These are phyloP conservation scores for Camellia granthamiana DNA, from an alignment of 148 eudicot genomes.

Conservation along the genomic window DNA sequence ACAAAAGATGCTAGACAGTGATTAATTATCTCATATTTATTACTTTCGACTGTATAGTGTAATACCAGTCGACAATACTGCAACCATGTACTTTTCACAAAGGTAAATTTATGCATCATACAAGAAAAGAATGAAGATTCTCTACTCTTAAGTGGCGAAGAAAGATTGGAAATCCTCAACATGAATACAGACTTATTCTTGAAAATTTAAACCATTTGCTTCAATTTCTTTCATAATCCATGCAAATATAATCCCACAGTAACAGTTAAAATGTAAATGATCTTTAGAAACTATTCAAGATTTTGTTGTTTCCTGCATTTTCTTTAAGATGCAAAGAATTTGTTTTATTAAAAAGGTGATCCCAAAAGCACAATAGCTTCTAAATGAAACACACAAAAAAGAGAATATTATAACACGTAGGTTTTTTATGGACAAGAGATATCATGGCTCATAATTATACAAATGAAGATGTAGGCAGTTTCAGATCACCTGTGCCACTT, in stretches of 20 bases:
- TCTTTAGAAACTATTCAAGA: not conserved
- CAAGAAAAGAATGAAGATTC: no score
- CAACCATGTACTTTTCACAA: no score
- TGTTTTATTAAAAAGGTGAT: not conserved
- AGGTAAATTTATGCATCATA: no score
- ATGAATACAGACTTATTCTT: not conserved
- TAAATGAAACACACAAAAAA: not conserved
- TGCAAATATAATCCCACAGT: not conserved
- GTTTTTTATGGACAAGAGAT: not conserved
- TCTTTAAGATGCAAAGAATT: not conserved
- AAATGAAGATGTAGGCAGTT: not conserved
- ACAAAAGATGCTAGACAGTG: not conserved
- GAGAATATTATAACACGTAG: not conserved
- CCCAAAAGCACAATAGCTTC: not conserved
- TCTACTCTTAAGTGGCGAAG: no score
- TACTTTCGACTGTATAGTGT: not conserved
- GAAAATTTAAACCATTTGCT: not conserved
- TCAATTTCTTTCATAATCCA: not conserved
- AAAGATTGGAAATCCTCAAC: not conserved
- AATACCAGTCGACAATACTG: not conserved
- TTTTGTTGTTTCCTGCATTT: not conserved
- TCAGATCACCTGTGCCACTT: conserved; percentile 91
- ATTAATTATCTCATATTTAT: not conserved
- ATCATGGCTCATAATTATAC: not conserved
- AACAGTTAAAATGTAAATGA: not conserved